Evolutionary conservation across 1,284 basidiomycete species (phyloP), one percentile per base, ranked within the genome.

Genomic region (Naganishia liquefaciens): DNA sequence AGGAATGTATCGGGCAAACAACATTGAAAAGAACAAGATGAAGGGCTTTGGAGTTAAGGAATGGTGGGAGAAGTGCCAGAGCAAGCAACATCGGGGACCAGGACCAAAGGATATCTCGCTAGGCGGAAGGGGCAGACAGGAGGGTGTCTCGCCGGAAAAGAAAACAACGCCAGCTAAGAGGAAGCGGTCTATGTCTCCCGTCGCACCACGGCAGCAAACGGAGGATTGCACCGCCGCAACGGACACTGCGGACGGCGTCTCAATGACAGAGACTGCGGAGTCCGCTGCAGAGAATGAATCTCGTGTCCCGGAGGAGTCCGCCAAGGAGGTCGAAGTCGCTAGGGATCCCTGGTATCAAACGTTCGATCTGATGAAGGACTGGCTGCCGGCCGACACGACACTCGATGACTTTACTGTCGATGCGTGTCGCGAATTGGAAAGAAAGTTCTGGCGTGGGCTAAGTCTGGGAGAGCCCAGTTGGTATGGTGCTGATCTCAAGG

Each of bases 401-500:
- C 74, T 85, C 0, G 79, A 82, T 17, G 92, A 95, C 75, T 97
- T 92, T 70, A 92, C 89, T 0, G 82, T 85, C 2, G 90, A 92
- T 67, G 89, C 90, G 62, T 97, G 94, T 76, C 84, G 86, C 67
- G 87, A 88, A 68, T 84, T 99, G 30, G 95, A 98, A 79, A 83
- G 91, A 52, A 85, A 89, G 67, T 98, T 89, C 77, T 99, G 96
- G 95, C 84, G 93, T 64, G 89, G 90, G 15, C 80, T 96, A 25
- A 91, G 92, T 9, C 46, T 75, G 21, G 76, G 76, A 2, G 90
- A 88, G 70, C 84, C 93, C 21, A 85, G 93, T 60, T 88, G 93
- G 94, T 99, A 99, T 77, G 95, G 95, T 39, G 95, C 96, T 5
- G 95, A 99, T 78, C 88, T 92, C 68, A 85, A 89, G 82, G 92